Conservation (phyloP, 2,329 filamentous ascomycete species). For the Intubia oerlemansii region DNA sequence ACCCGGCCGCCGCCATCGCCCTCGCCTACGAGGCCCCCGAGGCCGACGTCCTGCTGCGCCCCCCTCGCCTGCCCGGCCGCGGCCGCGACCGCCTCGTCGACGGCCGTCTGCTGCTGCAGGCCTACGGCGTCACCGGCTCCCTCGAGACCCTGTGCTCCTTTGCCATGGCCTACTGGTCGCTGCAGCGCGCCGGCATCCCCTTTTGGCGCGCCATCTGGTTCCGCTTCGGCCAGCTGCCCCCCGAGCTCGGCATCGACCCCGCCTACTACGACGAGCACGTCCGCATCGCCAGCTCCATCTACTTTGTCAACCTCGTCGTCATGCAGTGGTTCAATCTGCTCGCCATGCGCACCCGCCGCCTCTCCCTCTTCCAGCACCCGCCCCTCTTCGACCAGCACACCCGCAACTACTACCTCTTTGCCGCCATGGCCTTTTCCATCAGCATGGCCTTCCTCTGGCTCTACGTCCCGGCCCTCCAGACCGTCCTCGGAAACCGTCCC, state of each 20-base stretch:
- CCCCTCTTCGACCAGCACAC: conserved; percentile 43
- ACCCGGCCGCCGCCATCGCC: conserved; percentile 50
- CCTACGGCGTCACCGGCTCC: conserved; percentile 50
- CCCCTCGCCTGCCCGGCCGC: conserved; percentile 44
- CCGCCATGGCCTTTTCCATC: conserved; percentile 47
- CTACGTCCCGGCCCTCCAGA: conserved; percentile 45
- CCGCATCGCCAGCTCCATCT: conserved; percentile 49
- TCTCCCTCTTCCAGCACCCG: conserved; percentile 52
- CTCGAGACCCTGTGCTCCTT: conserved; percentile 38
- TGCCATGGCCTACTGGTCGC: conserved; percentile 46
- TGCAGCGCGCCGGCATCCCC: conserved; percentile 37
- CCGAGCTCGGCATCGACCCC: conserved; percentile 24
- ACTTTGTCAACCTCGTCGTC: conserved; percentile 62
- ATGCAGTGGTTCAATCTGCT: conserved; percentile 68
- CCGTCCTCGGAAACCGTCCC: conserved; percentile 32
- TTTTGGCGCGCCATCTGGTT: conserved; percentile 41
- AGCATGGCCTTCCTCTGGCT: conserved; percentile 48
- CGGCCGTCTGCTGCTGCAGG: conserved; percentile 48
- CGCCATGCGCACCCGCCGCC: conserved; percentile 40
- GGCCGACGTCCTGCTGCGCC: conserved; percentile 48
- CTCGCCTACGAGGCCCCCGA: conserved; percentile 61
- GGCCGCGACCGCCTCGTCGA: conserved; percentile 58
- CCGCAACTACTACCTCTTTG: conserved; percentile 47
- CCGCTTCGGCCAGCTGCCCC: conserved; percentile 34
- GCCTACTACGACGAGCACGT: conserved; percentile 32